Percentiles rank a stretch among this genome's conserved stretches.
Evolutionary conservation across 192 early-diverging fungal genomes (phyloP).

Genomic region (Coemansia sp.): DNA sequence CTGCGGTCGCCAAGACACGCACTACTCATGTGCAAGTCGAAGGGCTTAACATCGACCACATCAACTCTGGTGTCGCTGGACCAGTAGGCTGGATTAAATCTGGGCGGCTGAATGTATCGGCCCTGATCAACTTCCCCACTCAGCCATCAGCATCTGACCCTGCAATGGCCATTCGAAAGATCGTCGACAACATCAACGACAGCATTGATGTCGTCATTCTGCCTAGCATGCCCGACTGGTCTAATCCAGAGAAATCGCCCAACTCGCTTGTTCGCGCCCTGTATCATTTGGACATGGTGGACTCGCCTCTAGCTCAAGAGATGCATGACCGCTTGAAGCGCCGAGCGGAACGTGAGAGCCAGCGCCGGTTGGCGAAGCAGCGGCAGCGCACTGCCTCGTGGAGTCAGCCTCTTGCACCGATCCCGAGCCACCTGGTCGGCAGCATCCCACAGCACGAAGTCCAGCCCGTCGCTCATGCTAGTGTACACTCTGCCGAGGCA

Average conservation of each 20-base stretch:
- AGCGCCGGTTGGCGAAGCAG: constrained; percentile 45
- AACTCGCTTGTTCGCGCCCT: constrained; percentile 43
- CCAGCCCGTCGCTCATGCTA: not conserved
- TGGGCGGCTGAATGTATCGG: constrained; percentile 82
- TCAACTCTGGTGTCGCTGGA: constrained; percentile 83
- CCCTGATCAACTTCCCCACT: constrained; percentile 67
- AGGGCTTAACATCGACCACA: constrained; percentile 86
- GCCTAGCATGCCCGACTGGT: constrained; percentile 53
- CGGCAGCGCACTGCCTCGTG: constrained; percentile 50
- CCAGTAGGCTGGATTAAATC: constrained; percentile 95
- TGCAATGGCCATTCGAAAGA: constrained; percentile 58
- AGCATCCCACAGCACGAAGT: not conserved
- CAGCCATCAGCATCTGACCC: constrained; percentile 48
- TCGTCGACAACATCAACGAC: constrained; percentile 75
- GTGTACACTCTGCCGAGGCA: not conserved
- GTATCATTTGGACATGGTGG: constrained; percentile 45
- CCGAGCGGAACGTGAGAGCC: constrained; percentile 44
- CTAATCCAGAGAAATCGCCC: constrained; percentile 40
- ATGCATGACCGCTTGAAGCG: constrained; percentile 38
- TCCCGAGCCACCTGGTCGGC: constrained; percentile 25
- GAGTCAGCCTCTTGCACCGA: constrained; percentile 43
- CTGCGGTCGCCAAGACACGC: constrained; percentile 7
- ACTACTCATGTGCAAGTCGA: constrained; percentile 81
- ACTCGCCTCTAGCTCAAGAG: constrained; percentile 38
- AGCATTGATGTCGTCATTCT: constrained; percentile 63